Evolutionary conservation across 2,329 filamentous ascomycete species (phyloP).

Genomic region (Paramyrothecium roridum): DNA sequence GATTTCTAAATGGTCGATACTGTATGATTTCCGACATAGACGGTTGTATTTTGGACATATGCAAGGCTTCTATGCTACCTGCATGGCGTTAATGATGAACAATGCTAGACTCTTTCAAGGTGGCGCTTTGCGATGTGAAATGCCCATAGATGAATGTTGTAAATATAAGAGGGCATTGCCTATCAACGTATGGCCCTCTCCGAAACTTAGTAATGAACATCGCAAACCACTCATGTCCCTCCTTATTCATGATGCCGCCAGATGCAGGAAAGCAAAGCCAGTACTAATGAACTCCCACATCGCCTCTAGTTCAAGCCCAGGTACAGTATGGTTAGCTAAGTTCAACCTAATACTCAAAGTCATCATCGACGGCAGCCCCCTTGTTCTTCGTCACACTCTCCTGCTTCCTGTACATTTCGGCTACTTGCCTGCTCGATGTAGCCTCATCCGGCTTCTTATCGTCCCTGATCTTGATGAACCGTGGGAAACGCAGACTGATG

Average conservation of each 20-base stretch:
- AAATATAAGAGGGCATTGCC: no score
- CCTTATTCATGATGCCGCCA: no score
- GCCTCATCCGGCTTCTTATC: slow-evolving; percentile 96
- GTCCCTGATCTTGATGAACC: slow-evolving; percentile 87
- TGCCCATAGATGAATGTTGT: no score
- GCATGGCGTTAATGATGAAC: background rate
- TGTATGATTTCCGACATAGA: slow-evolving; percentile 1
- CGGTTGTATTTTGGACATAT: background rate
- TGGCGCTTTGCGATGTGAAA: no score
- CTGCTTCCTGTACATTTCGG: slow-evolving; percentile 96
- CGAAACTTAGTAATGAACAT: no score
- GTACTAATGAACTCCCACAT: background rate
- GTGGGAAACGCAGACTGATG: slow-evolving; percentile 84
- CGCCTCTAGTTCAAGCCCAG: background rate
- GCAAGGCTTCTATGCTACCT: background rate
- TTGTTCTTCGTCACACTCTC: slow-evolving; percentile 86
- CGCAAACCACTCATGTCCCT: no score
- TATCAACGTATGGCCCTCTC: no score
- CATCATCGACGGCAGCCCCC: slow-evolving; percentile 85
- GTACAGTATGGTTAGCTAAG: background rate
- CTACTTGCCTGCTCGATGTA: slow-evolving; percentile 78
- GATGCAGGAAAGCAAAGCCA: background rate
- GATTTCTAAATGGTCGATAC: slow-evolving; percentile 8
- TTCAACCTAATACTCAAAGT: slow-evolving; percentile 83
- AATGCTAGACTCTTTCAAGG: no score